Conservation (phyloP, 352 stramenopile genomes). For the Phytopythium boreale region DNA sequence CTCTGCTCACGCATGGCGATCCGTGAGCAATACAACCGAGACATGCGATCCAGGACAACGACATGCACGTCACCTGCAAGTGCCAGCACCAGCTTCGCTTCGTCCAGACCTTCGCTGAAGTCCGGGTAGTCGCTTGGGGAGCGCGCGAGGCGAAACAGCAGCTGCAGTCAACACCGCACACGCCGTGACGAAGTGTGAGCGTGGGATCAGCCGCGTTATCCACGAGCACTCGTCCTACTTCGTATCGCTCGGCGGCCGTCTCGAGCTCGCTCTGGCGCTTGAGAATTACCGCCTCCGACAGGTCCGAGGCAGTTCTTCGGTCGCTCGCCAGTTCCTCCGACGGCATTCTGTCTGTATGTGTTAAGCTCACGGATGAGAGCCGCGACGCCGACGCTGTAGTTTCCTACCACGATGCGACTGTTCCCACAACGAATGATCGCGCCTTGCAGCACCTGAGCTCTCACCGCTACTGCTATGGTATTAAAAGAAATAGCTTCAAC, state of each 20-base stretch:
- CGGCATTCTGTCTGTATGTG: background rate
- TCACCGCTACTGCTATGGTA: background rate
- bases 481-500: constrained; percentile 1
- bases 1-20: constrained; percentile 9
- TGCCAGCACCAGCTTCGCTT: constrained; percentile 30
- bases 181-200: too few relatives aligned
- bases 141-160: constrained; percentile 26
- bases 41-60: background rate
- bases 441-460: background rate
- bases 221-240: constrained; percentile 18
- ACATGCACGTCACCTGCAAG: constrained; percentile 24
- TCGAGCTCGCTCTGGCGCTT: constrained; percentile 28
- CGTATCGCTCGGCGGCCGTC: constrained; percentile 35
- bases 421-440: background rate
- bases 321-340: background rate
- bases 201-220: background rate
- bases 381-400: background rate
- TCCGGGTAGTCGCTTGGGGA: constrained; percentile 31
- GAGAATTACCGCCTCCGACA: constrained; percentile 17
- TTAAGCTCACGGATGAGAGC: background rate
- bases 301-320: background rate
- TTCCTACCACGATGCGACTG: background rate
- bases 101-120: constrained; percentile 37
- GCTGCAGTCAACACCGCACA: constrained; percentile 10
- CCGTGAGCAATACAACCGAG: background rate